Conservation (phyloP, 495 filamentous ascomycete species). For the Penicillium coprophilum region DNA sequence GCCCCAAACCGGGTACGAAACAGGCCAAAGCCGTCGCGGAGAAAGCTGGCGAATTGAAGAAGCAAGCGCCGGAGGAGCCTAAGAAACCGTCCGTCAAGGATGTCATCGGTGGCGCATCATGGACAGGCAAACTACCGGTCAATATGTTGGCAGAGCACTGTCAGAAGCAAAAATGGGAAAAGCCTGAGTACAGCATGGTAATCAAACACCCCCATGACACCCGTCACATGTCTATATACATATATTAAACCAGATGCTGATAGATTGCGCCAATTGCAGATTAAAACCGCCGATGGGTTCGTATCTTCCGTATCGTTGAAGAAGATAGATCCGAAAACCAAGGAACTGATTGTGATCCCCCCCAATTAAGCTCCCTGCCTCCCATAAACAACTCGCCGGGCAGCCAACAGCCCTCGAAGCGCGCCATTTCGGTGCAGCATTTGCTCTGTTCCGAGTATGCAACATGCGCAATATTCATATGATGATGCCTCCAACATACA, state of each 20-base stretch:
- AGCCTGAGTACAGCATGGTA: constrained; percentile 85
- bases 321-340: constrained; percentile 77
- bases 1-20: constrained; percentile 47
- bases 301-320: constrained; percentile 77
- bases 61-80: constrained; percentile 51
- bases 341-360: constrained; percentile 71
- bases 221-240: background rate
- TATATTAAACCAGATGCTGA: constrained; percentile 10
- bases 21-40: constrained; percentile 46
- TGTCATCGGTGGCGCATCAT: constrained; percentile 90
- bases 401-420: constrained; percentile 83
- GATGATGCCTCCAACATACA: constrained; percentile 88
- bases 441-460: constrained; percentile 83
- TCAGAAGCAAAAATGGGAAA: constrained; percentile 92
- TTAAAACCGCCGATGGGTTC: constrained; percentile 60
- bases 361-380: constrained; percentile 76
- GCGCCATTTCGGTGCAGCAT: constrained; percentile 87
- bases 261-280: constrained; percentile 32
- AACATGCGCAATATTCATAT: constrained; percentile 93
- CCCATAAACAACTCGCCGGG: constrained; percentile 63
- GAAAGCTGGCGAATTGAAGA: constrained; percentile 38
- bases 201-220: background rate
- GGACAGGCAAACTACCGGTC: constrained; percentile 95
- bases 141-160: constrained; percentile 92
- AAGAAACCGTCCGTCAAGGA: constrained; percentile 81